Conservation (phyloP, 306 rosid species). For the Lathyrus aphaca region DNA sequence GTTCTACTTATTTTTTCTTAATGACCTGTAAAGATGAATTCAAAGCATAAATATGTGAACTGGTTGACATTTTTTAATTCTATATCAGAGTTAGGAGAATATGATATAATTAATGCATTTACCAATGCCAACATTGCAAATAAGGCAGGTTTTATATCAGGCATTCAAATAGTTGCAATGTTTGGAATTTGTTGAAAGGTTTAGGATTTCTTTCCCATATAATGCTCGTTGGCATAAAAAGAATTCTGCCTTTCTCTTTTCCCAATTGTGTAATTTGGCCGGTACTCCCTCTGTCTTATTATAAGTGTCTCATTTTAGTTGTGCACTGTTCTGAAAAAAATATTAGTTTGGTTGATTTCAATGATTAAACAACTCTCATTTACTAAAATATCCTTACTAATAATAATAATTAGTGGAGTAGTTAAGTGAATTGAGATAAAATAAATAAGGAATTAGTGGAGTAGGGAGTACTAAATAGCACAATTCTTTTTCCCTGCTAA, state of each 20-base stretch:
- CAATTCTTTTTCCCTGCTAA: background rate
- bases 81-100: constrained; percentile 8
- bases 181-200: constrained; percentile 6
- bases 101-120: constrained; percentile 19
- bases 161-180: constrained; percentile 27
- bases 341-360: too few relatives aligned
- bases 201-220: background rate
- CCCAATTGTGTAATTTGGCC: background rate
- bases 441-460: too few relatives aligned
- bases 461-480: background rate
- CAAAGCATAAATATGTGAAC: constrained; percentile 17
- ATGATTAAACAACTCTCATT: too few relatives aligned
- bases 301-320: too few relatives aligned
- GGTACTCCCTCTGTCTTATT: background rate
- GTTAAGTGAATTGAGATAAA: too few relatives aligned
- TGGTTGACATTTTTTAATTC: constrained; percentile 33
- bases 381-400: too few relatives aligned
- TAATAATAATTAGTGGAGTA: too few relatives aligned
- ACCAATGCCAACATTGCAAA: background rate
- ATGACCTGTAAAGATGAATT: constrained; percentile 24
- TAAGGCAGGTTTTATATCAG: constrained; percentile 10
- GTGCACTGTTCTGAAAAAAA: too few relatives aligned
- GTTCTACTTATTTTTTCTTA: constrained; percentile 23
- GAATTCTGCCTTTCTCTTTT: background rate
- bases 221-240: background rate